A percentile compares a stretch with the other conserved stretches of the same genome.
Evolutionary conservation across 805 yeast genomes (phyloP).

Genomic region (Candida tibetensis): DNA sequence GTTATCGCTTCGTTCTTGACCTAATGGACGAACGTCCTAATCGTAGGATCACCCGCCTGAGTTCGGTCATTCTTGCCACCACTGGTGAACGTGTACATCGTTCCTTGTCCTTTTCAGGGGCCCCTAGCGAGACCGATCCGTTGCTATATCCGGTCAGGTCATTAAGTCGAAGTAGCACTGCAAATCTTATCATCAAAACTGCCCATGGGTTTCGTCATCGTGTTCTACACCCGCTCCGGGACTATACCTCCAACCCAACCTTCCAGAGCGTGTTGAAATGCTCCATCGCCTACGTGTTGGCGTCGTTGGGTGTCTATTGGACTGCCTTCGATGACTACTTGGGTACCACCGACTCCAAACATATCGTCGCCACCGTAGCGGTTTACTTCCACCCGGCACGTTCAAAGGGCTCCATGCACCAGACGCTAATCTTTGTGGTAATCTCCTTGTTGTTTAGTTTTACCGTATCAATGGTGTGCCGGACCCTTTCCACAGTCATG

Average conservation of each 20-base stretch:
- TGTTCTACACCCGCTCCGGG: not conserved
- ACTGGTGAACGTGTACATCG: conserved; percentile 41
- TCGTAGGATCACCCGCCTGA: conserved; percentile 9
- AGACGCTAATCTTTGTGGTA: conserved; percentile 61
- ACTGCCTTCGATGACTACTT: conserved; percentile 46
- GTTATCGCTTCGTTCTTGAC: too few relatives aligned
- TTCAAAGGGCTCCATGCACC: conserved; percentile 77
- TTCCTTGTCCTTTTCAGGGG: conserved; percentile 17
- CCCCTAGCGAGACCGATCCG: not conserved
- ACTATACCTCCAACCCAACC: not conserved
- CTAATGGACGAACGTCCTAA: not conserved
- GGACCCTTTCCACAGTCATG: conserved; percentile 48
- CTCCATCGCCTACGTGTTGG: conserved; percentile 69
- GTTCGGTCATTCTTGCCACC: conserved; percentile 38
- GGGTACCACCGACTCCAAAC: conserved; percentile 73
- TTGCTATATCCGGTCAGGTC: not conserved
- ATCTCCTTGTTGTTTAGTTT: conserved; percentile 54
- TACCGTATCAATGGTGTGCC: conserved; percentile 49
- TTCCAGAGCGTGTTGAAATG: conserved; percentile 51
- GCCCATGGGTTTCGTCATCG: not conserved
- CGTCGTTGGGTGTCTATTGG: conserved; percentile 69
- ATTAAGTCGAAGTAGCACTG: not conserved
- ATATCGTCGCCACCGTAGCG: conserved; percentile 76
- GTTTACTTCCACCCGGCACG: conserved; percentile 84
- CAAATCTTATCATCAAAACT: not conserved